Percentiles rank a stretch among this genome's conserved stretches.
These are phyloP conservation scores for Dryas octopetala DNA, from an alignment of 306 rosid species.

Conservation along the genomic window DNA sequence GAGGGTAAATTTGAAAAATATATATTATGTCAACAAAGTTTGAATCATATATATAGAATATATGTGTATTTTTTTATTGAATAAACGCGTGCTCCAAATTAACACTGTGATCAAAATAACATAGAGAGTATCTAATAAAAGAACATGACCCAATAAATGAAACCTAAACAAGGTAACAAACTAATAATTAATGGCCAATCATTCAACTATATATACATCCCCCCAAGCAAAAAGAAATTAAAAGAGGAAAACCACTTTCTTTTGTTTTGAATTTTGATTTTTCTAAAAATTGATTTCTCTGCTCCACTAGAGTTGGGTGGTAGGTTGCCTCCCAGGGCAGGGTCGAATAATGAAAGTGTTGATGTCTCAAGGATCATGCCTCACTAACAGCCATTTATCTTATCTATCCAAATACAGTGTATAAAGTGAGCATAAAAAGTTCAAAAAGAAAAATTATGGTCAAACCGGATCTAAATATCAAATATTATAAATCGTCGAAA, in stretches of 20 bases:
- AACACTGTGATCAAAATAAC: no score
- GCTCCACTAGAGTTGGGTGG: constrained; percentile 24
- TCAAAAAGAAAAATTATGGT: not conserved
- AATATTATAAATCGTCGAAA: not conserved
- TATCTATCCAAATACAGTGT: not conserved
- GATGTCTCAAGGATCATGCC: constrained; percentile 72
- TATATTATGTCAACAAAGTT: no score
- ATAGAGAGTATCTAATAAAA: no score
- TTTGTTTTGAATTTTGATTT: not conserved
- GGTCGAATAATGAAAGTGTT: constrained; percentile 56
- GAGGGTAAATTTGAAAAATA: not conserved
- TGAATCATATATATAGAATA: no score
- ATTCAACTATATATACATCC: not conserved
- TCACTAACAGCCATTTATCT: constrained; percentile 34
- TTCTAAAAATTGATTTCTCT: not conserved
- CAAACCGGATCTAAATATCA: constrained; percentile 23
- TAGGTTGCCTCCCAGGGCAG: constrained; percentile 69
- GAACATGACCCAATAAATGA: no score
- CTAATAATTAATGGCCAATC: not conserved
- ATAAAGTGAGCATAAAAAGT: not conserved
- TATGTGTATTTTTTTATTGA: no score
- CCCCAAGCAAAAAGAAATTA: not conserved
- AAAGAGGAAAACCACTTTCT: not conserved
- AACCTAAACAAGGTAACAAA: no score
- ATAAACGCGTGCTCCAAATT: no score